Evolutionary conservation across 2,329 filamentous ascomycete genomes (phyloP).

Genomic region (Colletotrichum sp.): DNA sequence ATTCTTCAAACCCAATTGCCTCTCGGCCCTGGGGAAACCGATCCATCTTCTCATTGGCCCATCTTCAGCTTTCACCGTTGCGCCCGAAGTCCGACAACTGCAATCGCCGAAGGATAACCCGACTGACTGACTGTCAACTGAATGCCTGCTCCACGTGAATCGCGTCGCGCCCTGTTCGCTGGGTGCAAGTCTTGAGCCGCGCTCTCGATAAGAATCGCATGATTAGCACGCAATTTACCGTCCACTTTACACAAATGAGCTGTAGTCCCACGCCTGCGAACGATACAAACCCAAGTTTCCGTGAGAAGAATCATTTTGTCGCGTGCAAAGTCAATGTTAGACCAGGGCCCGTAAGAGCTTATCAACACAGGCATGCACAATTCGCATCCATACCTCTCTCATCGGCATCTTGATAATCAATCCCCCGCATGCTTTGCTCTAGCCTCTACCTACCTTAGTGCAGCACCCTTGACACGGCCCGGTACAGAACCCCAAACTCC

Average conservation of each 20-base stretch:
- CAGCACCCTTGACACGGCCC: neutral
- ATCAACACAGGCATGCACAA: neutral
- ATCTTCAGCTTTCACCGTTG: neutral
- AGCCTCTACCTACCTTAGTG: neutral
- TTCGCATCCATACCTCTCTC: neutral
- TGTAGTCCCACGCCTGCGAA: neutral
- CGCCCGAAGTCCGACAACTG: neutral
- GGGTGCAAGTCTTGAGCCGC: neutral
- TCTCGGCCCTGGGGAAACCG: conserved; percentile 2
- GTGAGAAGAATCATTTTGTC: neutral
- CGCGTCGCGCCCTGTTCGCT: neutral
- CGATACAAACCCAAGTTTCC: neutral
- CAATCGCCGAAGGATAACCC: neutral
- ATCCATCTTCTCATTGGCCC: neutral
- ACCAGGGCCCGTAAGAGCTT: neutral
- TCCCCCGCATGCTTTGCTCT: neutral
- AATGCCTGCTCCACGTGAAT: neutral
- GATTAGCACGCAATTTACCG: neutral
- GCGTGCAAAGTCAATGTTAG: neutral
- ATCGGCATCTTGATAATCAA: neutral
- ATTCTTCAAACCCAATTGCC: neutral
- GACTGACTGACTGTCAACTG: neutral
- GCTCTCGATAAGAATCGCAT: neutral
- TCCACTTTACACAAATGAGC: neutral
- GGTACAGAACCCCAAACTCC: neutral